A percentile compares a stretch with the other conserved stretches of the same genome.
Conservation (phyloP, 2,329 filamentous ascomycete genomes). For the Pyricularia grisea region DNA sequence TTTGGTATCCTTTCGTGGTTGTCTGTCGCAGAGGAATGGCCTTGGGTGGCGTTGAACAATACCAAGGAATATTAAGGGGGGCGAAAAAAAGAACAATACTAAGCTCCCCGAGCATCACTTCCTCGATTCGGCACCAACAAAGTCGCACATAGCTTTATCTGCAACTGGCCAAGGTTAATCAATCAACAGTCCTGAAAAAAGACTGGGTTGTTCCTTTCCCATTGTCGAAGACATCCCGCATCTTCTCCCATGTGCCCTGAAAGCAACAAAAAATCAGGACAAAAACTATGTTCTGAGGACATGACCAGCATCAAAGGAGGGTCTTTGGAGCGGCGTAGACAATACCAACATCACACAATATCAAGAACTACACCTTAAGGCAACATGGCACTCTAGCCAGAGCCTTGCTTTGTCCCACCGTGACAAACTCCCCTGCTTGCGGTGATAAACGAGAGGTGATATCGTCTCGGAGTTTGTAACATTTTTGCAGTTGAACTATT, state of each 20-base stretch:
- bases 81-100: neutral
- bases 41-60: neutral
- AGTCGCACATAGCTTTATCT: neutral
- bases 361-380: neutral
- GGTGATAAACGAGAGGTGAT: neutral
- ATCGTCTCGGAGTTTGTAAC: neutral
- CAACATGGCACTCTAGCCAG: neutral
- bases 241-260: neutral
- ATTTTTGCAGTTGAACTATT: neutral
- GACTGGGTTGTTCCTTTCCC: neutral
- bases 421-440: neutral
- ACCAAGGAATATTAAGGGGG: neutral
- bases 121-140: neutral
- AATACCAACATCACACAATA: neutral
- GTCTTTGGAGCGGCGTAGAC: neutral
- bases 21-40: neutral
- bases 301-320: neutral
- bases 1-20: neutral
- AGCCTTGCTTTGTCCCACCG: neutral
- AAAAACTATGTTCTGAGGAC: neutral
- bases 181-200: neutral
- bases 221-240: neutral
- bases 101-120: neutral
- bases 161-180: neutral
- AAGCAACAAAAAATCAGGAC: neutral